Evolutionary conservation across 2,329 filamentous ascomycete genomes (phyloP), one percentile per base, ranked within the genome.

Genomic region (Penicillium sp.): DNA sequence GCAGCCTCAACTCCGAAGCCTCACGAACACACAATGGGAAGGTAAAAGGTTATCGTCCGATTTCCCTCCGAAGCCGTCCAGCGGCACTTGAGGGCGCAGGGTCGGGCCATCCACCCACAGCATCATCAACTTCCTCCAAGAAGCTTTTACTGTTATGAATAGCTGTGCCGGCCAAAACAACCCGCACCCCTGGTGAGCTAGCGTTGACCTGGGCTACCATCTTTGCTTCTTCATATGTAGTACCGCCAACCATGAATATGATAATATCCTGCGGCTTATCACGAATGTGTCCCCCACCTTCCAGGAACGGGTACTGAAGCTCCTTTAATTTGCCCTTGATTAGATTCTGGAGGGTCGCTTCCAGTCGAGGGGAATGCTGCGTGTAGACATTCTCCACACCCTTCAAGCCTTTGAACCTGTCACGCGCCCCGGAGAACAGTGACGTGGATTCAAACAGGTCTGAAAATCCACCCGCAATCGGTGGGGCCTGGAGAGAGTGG

Each of bases 321-420:
- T 96, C 92, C 70, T 88, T 90, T 62, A 99, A 79, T 31, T 91
- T 88, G 0, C 95, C 96, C 74, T 97, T 97, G 80, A 98, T 93
- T 56, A 99, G 82, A 70, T 94, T 94, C 74, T 97, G 94, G 19
- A 99, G 80, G 0, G 93, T 98, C 26, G 86, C 86, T 76, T 97
- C 93, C 17, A 99, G 79, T 23, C 92, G 85, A 0, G 96, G 93
- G 6, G 92, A 96, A 76, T 99, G 95, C 76, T 99, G 96, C 0
- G 95, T 99, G 76, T 99, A 99, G 30, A 99, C 95, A 70, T 99
- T 99, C 76, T 99, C 96, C 1, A 99, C 95, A 1, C 95, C 95
- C 73, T 98, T 97, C 15, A 99, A 84, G 0, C 95, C 95, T 73
- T 96, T 97, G 77, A 99, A 93, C 5, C 93, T 88, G 71, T 90